Percentiles rank a stretch among this genome's conserved stretches.
phyloP scores from a whole-genome alignment of 176 grass and related monocot genomes.

The Carex pumila region DNA sequence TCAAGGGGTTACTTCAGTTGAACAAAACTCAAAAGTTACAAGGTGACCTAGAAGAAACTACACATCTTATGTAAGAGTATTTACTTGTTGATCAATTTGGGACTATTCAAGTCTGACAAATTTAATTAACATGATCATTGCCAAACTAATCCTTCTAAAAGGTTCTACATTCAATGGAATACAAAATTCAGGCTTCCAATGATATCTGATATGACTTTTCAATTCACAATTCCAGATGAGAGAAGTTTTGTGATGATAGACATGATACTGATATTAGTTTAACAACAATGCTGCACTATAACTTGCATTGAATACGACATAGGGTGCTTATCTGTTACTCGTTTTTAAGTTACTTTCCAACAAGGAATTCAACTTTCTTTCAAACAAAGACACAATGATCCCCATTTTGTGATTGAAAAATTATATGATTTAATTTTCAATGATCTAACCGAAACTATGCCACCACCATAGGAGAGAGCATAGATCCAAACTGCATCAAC shows the following conservation, averaged over 20 bases:
- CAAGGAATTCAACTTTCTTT: not conserved
- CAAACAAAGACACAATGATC: not conserved
- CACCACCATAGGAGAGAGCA: slow-evolving; percentile 77
- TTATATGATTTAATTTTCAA: not conserved
- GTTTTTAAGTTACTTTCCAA: not conserved
- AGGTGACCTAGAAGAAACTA: not conserved
- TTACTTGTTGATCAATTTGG: not conserved
- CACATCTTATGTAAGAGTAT: too few species aligned
- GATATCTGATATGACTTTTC: not conserved
- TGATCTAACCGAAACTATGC: slow-evolving; percentile 78
- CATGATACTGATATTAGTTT: not conserved
- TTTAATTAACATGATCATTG: not conserved
- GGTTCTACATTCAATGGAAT: not conserved
- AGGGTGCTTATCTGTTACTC: not conserved
- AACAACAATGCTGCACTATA: not conserved
- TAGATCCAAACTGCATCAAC: slow-evolving; percentile 70
- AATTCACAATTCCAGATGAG: not conserved
- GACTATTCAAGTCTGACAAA: not conserved
- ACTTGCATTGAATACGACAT: too few species aligned
- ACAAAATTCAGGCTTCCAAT: not conserved
- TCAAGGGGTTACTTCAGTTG: too few species aligned
- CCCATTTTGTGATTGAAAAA: not conserved
- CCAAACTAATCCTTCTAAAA: not conserved
- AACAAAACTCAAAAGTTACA: not conserved
- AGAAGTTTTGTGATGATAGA: not conserved